Evolutionary conservation across 2,329 filamentous ascomycete species (phyloP).

Genomic region (Pseudogymnoascus sp.): DNA sequence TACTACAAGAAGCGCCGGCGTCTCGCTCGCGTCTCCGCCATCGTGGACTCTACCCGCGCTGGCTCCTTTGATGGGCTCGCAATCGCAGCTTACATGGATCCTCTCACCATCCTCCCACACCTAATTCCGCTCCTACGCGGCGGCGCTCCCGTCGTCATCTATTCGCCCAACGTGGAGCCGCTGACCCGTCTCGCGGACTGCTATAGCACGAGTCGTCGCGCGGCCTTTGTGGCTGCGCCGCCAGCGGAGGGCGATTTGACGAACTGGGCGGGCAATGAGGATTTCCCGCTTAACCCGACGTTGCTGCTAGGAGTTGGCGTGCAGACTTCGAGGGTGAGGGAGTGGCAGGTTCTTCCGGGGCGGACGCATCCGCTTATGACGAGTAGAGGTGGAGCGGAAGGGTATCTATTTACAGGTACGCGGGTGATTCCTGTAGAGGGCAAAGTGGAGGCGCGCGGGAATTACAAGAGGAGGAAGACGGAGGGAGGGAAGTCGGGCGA

Average conservation of each 20-base stretch:
- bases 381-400: conserved; percentile 74
- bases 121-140: conserved; percentile 72
- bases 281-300: conserved; percentile 83
- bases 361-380: conserved; percentile 95
- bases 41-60: conserved; percentile 64
- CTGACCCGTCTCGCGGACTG: conserved; percentile 69
- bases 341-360: conserved; percentile 87
- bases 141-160: conserved; percentile 77
- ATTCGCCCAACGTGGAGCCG: conserved; percentile 72
- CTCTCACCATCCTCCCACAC: conserved; percentile 63
- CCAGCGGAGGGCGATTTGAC: conserved; percentile 37
- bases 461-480: conserved; percentile 36
- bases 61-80: conserved; percentile 79
- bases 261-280: conserved; percentile 50
- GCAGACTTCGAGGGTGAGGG: conserved; percentile 68
- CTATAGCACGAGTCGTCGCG: conserved; percentile 71
- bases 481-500: conserved; percentile 7
- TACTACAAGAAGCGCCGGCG: conserved; percentile 85
- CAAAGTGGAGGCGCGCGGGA: conserved; percentile 73
- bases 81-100: conserved; percentile 75
- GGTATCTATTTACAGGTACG: conserved; percentile 79
- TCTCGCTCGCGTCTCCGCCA: conserved; percentile 62
- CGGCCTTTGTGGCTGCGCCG: conserved; percentile 57
- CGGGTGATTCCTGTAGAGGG: conserved; percentile 72
- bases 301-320: conserved; percentile 69